A percentile compares a stretch with the other conserved stretches of the same genome.
These are phyloP conservation scores for Leonotis leonurus DNA, from an alignment of 257 asterid species.

Conservation along the genomic window DNA sequence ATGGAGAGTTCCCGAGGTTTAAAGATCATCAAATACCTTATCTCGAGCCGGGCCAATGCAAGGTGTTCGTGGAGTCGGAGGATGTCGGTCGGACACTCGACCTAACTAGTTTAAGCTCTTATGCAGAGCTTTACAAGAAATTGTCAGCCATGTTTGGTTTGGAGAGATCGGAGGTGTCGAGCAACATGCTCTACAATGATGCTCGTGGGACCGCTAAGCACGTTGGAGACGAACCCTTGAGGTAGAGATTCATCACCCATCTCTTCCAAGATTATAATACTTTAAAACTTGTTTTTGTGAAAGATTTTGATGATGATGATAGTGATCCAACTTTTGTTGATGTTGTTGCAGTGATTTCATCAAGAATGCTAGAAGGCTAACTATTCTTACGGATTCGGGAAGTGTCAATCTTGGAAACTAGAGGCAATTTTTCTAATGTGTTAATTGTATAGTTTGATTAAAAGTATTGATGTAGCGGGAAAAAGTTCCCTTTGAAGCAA, in stretches of 20 bases:
- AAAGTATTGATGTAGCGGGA: conserved; percentile 15
- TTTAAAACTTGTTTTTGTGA: not conserved
- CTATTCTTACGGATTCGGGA: conserved; percentile 48
- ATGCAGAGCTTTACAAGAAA: conserved; percentile 44
- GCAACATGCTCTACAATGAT: conserved; percentile 47
- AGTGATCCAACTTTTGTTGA: not conserved
- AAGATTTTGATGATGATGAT: not conserved
- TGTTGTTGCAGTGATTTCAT: conserved; percentile 43
- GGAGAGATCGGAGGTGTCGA: conserved; percentile 44
- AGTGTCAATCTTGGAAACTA: conserved; percentile 45
- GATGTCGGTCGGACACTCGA: conserved; percentile 56
- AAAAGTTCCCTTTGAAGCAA: conserved; percentile 13
- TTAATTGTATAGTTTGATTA: conserved; percentile 24
- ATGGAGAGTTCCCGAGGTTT: conserved; percentile 37
- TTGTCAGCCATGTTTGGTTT: conserved; percentile 43
- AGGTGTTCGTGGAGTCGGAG: conserved; percentile 60
- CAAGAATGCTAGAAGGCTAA: conserved; percentile 52
- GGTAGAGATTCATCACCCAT: conserved; percentile 27
- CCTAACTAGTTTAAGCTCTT: conserved; percentile 34
- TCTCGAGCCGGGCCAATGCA: conserved; percentile 42
- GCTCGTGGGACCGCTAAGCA: conserved; percentile 35
- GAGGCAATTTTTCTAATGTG: conserved; percentile 14
- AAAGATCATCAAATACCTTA: too few relatives aligned
- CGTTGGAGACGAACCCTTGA: conserved; percentile 56
- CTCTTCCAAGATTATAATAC: not conserved